Evolutionary conservation across 805 yeast genomes (phyloP), one percentile per base, ranked within the genome.

Genomic region (Saturnispora gosingensis): DNA sequence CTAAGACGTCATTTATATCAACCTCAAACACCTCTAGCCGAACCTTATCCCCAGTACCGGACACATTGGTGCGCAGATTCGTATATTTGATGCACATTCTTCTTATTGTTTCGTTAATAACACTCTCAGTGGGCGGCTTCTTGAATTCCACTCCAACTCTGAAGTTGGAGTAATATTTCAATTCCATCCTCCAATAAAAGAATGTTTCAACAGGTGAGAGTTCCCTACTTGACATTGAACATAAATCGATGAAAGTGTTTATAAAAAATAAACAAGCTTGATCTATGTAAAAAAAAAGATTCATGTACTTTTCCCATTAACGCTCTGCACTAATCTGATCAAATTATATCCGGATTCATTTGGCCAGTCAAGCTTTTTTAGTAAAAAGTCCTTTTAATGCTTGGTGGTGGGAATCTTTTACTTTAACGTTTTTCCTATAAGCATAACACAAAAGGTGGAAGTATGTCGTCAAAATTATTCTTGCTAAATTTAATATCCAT

Each of bases 1-100:
- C 60, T 3, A 61, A 45, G 10, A 60, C 56, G 47, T 57, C 60
- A 10, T 46, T 43, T 5, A 60, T 27, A 8, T 34, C 44, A 10
- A 49, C 30, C 3, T 49, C 53, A 36, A 50, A 35, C 15, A 51
- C n/a, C 10, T n/a, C 11, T 36, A 46, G 13, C 16, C 36, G 28
- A 13, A 25, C 20, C 6, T 38, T 42, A 11, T 15, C 40, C 6
- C 34, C 38, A 7, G 30, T 22, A 28, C n/a, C 8, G 20, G 16
- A 22, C 6, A 50, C 46, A 34, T 50, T 50, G 10, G 43, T 25
- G 8, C 43, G 24, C 18, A 50, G 25, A 36, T 50, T 45, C 5
- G 48, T 39, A 45, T 45, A 45, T 9, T 42, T 45, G 8, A 43
- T 36, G 4, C 60, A 43, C 48, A 65, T 42, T 13, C 24, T 25